These are phyloP conservation scores for Babesia divergens DNA, from an alignment of 169 alveolate species.

Conservation along the genomic window DNA sequence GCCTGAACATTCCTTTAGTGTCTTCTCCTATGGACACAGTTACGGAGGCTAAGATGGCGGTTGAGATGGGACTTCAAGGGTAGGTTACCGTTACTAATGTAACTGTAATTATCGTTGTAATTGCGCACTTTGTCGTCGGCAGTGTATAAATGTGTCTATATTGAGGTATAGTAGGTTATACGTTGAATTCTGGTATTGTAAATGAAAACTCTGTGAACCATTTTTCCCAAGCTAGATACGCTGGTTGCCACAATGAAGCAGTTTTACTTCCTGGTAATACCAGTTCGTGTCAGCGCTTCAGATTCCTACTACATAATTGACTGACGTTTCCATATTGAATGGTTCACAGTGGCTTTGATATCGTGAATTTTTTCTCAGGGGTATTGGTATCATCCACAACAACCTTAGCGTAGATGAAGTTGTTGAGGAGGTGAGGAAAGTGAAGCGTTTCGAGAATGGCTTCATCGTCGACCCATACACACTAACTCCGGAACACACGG, in stretches of 20 bases:
- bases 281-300: too few species aligned
- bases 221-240: too few species aligned
- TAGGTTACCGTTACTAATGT: too few species aligned
- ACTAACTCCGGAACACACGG: slow-evolving; percentile 81
- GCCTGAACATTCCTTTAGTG: slow-evolving; percentile 82
- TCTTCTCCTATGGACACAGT: slow-evolving; percentile 94
- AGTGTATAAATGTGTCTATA: background rate
- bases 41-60: slow-evolving; percentile 91
- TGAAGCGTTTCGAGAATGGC: slow-evolving; percentile 88
- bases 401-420: slow-evolving; percentile 82
- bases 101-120: too few species aligned
- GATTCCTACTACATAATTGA: too few species aligned
- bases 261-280: too few species aligned
- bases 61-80: slow-evolving; percentile 88
- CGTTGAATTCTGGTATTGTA: too few species aligned
- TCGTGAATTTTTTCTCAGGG: slow-evolving; percentile 68
- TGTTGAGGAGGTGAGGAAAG: slow-evolving; percentile 82
- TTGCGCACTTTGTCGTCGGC: background rate
- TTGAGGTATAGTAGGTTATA: background rate
- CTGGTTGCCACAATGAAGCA: too few species aligned
- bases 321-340: too few species aligned
- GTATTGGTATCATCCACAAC: slow-evolving; percentile 90
- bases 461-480: slow-evolving; percentile 84
- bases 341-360: background rate
- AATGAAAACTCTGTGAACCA: too few species aligned